These are phyloP conservation scores for Emergomyces pasteurianus DNA, from an alignment of 2,329 filamentous ascomycete species.

Conservation along the genomic window DNA sequence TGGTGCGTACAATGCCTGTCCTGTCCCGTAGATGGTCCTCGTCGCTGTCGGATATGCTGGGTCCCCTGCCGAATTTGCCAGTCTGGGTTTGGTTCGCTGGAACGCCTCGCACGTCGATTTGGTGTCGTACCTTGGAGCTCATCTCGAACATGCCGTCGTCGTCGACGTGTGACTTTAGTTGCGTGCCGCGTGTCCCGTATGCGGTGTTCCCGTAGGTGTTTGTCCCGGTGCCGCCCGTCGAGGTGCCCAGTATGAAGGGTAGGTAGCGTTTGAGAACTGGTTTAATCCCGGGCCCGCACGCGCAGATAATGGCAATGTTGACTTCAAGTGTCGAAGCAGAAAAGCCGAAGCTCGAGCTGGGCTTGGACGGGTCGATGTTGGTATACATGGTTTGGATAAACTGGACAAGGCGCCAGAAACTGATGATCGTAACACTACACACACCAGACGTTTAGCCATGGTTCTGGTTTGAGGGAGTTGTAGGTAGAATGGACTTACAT, in stretches of 20 bases:
- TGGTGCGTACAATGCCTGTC: not conserved
- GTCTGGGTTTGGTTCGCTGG: not conserved
- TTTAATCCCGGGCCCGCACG: slow-evolving; percentile 20
- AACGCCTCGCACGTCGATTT: not conserved
- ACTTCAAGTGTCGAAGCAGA: slow-evolving; percentile 20
- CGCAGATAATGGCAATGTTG: slow-evolving; percentile 19
- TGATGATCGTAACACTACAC: slow-evolving; percentile 17
- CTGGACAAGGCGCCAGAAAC: slow-evolving; percentile 19
- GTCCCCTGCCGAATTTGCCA: not conserved
- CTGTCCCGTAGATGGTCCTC: not conserved
- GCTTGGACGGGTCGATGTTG: not conserved
- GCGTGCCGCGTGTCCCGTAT: not conserved
- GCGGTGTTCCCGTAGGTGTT: not conserved
- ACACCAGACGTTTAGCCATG: not conserved
- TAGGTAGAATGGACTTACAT: slow-evolving; percentile 12
- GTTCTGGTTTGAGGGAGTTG: not conserved
- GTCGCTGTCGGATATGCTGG: not conserved
- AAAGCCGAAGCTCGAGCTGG: slow-evolving; percentile 18
- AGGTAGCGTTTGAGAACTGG: slow-evolving; percentile 7
- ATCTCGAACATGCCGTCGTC: not conserved
- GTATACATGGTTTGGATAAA: slow-evolving; percentile 14
- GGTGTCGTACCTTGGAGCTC: not conserved
- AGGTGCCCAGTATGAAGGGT: slow-evolving; percentile 4
- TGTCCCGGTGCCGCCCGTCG: not conserved
- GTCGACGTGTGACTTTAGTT: not conserved